phyloP scores from a whole-genome alignment of 129 eudicot genomes.

The Saposhnikovia divaricata region DNA sequence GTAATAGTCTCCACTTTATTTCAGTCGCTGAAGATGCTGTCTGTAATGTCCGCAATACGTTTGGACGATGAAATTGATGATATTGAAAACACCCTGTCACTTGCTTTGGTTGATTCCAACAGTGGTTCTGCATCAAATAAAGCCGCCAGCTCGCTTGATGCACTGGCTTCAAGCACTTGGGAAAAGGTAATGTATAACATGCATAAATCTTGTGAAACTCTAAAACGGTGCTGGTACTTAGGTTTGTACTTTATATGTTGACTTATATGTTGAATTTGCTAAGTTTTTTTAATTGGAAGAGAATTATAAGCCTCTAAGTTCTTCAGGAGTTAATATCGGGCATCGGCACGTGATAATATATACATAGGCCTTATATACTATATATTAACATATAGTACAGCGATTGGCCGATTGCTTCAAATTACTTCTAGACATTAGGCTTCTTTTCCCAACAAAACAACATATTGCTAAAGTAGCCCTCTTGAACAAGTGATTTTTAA shows the following conservation, averaged over 20 bases:
- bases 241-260: not conserved
- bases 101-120: constrained; percentile 61
- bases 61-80: constrained; percentile 67
- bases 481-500: not conserved
- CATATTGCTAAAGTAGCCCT: not conserved
- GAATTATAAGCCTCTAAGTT: not conserved
- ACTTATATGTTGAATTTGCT: not conserved
- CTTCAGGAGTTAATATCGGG: not conserved
- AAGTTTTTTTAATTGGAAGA: not conserved
- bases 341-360: not conserved
- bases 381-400: not conserved
- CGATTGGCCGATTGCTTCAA: not conserved
- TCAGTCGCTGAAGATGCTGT: constrained; percentile 76
- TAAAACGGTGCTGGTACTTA: not conserved
- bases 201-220: not conserved
- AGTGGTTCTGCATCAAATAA: constrained; percentile 35
- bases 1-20: not conserved
- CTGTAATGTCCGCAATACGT: constrained; percentile 78
- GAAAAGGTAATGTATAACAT: constrained; percentile 14
- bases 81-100: constrained; percentile 62
- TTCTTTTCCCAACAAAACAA: not conserved
- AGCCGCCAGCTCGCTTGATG: constrained; percentile 42
- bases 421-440: not conserved
- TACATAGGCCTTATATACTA: not conserved
- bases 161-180: constrained; percentile 96